phyloP scores from a whole-genome alignment of 129 eudicot species.

The Kitagawia praeruptora region DNA sequence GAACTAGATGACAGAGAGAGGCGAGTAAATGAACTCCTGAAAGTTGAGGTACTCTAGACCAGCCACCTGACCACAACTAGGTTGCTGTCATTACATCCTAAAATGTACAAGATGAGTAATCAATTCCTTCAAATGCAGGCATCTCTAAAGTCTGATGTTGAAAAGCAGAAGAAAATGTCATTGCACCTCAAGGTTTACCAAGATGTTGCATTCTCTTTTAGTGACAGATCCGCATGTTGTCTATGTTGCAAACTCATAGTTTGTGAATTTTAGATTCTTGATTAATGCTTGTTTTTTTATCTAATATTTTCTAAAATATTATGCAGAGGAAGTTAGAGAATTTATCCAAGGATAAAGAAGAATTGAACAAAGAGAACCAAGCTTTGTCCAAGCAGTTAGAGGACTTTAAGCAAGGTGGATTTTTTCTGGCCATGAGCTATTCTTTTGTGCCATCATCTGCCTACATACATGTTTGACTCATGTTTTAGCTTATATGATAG shows the following conservation, averaged over 20 bases:
- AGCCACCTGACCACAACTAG: neutral
- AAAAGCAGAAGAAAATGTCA: constrained; percentile 28
- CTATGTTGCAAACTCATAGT: too few species aligned
- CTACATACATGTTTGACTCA: neutral
- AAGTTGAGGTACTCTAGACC: constrained; percentile 32
- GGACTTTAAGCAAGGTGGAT: constrained; percentile 44
- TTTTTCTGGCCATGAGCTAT: neutral
- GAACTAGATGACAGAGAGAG: constrained; percentile 59
- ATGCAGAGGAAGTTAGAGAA: constrained; percentile 35
- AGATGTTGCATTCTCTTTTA: neutral
- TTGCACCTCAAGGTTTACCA: constrained; percentile 21
- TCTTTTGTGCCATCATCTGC: neutral
- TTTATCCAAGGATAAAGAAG: constrained; percentile 65
- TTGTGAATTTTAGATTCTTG: neutral
- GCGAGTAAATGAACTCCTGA: constrained; percentile 32
- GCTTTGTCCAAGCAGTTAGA: constrained; percentile 65
- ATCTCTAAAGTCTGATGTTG: constrained; percentile 47
- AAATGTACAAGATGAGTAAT: neutral
- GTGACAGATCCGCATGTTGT: neutral
- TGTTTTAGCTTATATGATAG: constrained; percentile 6
- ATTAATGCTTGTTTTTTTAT: neutral
- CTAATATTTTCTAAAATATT: neutral
- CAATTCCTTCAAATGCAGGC: constrained; percentile 18
- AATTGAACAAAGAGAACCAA: constrained; percentile 43
- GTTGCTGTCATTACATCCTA: neutral